Evolutionary conservation across 306 rosid species (phyloP).

Genomic region (Vigna reflexopilosa): DNA sequence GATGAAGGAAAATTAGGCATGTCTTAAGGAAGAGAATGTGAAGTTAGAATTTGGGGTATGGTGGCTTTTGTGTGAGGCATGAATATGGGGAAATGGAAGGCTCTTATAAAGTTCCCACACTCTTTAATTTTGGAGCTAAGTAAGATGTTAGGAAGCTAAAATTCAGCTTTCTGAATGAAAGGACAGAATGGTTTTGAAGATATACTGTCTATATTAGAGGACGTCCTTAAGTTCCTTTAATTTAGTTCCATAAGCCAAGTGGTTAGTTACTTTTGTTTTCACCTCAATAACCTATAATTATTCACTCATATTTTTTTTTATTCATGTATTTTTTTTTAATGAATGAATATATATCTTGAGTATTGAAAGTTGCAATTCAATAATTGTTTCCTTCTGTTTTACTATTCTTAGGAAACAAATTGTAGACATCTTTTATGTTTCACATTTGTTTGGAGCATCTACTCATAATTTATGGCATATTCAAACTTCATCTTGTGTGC

Average conservation of each 20-base stretch:
- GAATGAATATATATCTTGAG: too few relatives aligned
- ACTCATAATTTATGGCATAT: too few relatives aligned
- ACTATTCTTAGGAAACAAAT: too few relatives aligned
- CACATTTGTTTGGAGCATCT: too few relatives aligned
- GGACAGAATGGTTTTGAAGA: conserved; percentile 38
- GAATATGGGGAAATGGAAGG: conserved; percentile 34
- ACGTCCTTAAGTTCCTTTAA: conserved; percentile 49
- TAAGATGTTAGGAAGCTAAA: conserved; percentile 51
- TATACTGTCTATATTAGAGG: conserved; percentile 57
- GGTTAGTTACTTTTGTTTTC: not conserved
- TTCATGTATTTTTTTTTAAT: too few relatives aligned
- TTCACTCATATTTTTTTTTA: too few relatives aligned
- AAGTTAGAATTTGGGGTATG: not conserved
- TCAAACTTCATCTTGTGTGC: too few relatives aligned
- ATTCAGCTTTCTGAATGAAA: conserved; percentile 42
- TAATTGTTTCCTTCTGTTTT: too few relatives aligned
- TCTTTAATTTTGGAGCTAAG: conserved; percentile 45
- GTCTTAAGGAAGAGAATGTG: not conserved
- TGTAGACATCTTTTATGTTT: too few relatives aligned
- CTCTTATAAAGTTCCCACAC: conserved; percentile 24
- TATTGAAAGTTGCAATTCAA: too few relatives aligned
- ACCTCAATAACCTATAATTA: too few relatives aligned
- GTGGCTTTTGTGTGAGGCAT: conserved; percentile 40
- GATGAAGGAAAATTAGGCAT: not conserved
- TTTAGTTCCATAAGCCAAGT: conserved; percentile 37